Evolutionary conservation across 106 monocot species (phyloP).

Genomic region (Phalaenopsis equestris): DNA sequence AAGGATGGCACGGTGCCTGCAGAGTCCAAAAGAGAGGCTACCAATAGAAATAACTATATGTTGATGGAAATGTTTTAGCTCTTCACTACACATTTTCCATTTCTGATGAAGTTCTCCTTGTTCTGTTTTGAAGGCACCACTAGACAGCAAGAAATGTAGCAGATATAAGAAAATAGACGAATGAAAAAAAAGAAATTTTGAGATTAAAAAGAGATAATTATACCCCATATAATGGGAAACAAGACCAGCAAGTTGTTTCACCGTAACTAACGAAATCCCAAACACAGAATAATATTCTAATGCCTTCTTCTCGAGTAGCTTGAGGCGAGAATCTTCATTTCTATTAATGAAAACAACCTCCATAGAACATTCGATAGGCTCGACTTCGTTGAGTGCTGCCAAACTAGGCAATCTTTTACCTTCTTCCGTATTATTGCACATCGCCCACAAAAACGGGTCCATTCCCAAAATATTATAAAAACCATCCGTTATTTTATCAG

Average conservation of each 20-base stretch:
- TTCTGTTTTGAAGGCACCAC: conserved; percentile 50
- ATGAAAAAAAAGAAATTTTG: neutral
- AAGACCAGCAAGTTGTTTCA: conserved; percentile 39
- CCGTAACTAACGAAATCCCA: conserved; percentile 40
- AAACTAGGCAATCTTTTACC: conserved; percentile 51
- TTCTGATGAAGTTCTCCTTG: conserved; percentile 44
- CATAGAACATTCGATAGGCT: conserved; percentile 48
- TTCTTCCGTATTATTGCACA: conserved; percentile 67
- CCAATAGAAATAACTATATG: conserved; percentile 50
- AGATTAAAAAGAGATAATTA: neutral
- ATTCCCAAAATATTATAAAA: conserved; percentile 70
- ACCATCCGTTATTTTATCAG: conserved; percentile 52
- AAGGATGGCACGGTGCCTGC: conserved; percentile 71
- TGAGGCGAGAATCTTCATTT: conserved; percentile 32
- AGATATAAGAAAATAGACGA: neutral
- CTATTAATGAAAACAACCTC: conserved; percentile 60
- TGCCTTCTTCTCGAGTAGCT: conserved; percentile 50
- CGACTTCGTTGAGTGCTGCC: conserved; percentile 32
- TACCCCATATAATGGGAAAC: conserved; percentile 70
- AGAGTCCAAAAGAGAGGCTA: conserved; percentile 45
- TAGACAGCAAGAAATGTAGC: conserved; percentile 16
- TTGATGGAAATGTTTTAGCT: conserved; percentile 30
- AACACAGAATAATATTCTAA: conserved; percentile 19
- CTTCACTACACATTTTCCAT: conserved; percentile 60
- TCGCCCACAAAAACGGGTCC: conserved; percentile 62